Percentiles rank a stretch among this genome's conserved stretches.
phyloP scores from a whole-genome alignment of 371 early-diverging fungal genomes.

The Syncephalastrum sp. region DNA sequence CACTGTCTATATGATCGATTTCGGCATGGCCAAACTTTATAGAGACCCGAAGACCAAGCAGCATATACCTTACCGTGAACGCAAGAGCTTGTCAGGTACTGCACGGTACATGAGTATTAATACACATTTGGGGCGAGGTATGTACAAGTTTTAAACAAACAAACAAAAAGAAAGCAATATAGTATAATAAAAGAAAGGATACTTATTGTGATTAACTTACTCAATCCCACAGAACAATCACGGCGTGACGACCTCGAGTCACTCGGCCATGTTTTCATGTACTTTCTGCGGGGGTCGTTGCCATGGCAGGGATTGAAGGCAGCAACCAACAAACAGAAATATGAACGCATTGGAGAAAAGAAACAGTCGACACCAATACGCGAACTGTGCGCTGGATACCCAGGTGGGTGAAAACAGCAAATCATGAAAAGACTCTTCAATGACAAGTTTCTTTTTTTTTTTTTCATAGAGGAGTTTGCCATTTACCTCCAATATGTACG shows the following conservation, averaged over 20 bases:
- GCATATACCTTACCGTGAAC: conserved; percentile 81
- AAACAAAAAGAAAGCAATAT: not conserved
- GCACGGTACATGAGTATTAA: conserved; percentile 92
- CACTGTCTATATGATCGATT: conserved; percentile 75
- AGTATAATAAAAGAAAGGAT: too few relatives aligned
- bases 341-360: conserved; percentile 87
- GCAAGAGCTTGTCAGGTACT: conserved; percentile 85
- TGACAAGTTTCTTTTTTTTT: conserved; percentile 1
- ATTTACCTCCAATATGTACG: conserved; percentile 86
- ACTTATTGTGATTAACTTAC: not conserved
- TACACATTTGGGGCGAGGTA: conserved; percentile 76
- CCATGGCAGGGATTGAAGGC: conserved; percentile 95
- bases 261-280: conserved; percentile 90
- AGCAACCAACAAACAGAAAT: conserved; percentile 88
- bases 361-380: conserved; percentile 76
- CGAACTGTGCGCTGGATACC: conserved; percentile 75
- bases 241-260: conserved; percentile 94
- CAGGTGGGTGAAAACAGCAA: conserved; percentile 27
- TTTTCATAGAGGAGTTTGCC: conserved; percentile 73
- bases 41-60: conserved; percentile 77
- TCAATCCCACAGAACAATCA: conserved; percentile 65
- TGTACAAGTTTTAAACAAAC: not conserved
- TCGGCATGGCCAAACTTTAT: conserved; percentile 91
- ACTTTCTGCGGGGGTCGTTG: conserved; percentile 83
- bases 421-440: not conserved